Evolutionary conservation across 257 asterid genomes (phyloP).

Genomic region (Eustoma russellianum): DNA sequence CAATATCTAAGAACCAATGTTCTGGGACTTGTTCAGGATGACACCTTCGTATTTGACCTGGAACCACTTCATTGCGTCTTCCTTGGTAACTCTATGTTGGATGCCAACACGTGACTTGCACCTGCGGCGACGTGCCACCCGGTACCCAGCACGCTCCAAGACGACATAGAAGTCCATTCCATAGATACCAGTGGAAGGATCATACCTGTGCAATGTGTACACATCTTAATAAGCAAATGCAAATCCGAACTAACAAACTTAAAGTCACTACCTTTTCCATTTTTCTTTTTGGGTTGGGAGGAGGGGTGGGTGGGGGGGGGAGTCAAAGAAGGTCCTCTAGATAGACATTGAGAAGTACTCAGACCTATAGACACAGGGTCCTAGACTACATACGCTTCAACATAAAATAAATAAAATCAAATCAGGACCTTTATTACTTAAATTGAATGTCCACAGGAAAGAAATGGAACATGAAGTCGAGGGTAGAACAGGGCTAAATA

Average conservation of each 20-base stretch:
- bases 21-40: constrained; percentile 33
- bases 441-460: too few relatives aligned
- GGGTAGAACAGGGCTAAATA: too few relatives aligned
- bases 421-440: too few relatives aligned
- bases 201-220: constrained; percentile 19
- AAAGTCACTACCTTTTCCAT: not conserved
- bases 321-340: too few relatives aligned
- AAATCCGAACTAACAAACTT: not conserved
- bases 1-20: constrained; percentile 12
- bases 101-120: constrained; percentile 46
- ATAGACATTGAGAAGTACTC: too few relatives aligned
- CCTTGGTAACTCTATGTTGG: constrained; percentile 39
- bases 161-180: constrained; percentile 45
- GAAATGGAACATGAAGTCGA: too few relatives aligned
- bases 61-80: constrained; percentile 39
- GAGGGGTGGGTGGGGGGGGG: too few relatives aligned
- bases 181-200: constrained; percentile 41
- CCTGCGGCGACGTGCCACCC: constrained; percentile 38
- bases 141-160: constrained; percentile 36
- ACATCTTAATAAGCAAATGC: too few relatives aligned
- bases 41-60: constrained; percentile 43
- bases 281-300: too few relatives aligned
- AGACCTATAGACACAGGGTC: too few relatives aligned
- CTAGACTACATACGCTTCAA: too few relatives aligned
- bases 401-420: too few relatives aligned